Evolutionary conservation across 1,284 basidiomycete genomes (phyloP), one percentile per base, ranked within the genome.

Genomic region (Cryptococcus sp.): DNA sequence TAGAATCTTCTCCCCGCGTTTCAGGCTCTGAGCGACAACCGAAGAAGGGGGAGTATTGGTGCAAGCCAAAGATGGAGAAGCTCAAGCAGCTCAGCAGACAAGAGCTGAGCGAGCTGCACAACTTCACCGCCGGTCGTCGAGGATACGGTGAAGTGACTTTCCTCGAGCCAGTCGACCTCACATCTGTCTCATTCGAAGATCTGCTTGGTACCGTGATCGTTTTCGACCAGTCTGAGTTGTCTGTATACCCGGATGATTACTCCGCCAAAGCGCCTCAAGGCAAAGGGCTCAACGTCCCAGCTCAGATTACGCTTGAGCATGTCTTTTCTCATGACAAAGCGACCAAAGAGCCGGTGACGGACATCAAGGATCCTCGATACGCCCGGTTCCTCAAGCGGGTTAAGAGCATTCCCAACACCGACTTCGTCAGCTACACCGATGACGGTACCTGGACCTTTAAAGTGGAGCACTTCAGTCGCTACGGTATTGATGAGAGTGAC

Each of bases 321-420:
- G 94, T 92, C 80, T 99, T 90, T 88, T 84, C 91, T 40, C 82
- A 87, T 57, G 93, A 98, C 80, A 95, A 95, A 81, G 89, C 91
- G 25, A 94, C 91, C 47, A 84, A 92, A 61, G 88, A 94, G 76
- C 89, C 91, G 41, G 87, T 98, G 79, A 93, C 88, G 76, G 92
- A 99, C 69, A 82, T 85, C 56, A 83, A 83, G 44, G 85, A 93
- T 72, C 85, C 88, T n/a, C 78, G 82, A 47, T 86, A 86, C 55
- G 81, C 86, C 53, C 88, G 89, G 71, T 91, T 95, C 76, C 68
- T 93, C 69, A 91, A 90, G 80, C 85, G 90, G 68, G 81, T 98
- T 76, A 87, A 88, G 82, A 85, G 84, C 62, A 91, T 94, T 83
- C 87, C 87, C 73, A 88, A 89, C 57, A 96, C 93, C 42, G 84